Base-by-base conservation (phyloP, 495 filamentous ascomycete genomes). In the Penicillium paradoxum region DNA sequence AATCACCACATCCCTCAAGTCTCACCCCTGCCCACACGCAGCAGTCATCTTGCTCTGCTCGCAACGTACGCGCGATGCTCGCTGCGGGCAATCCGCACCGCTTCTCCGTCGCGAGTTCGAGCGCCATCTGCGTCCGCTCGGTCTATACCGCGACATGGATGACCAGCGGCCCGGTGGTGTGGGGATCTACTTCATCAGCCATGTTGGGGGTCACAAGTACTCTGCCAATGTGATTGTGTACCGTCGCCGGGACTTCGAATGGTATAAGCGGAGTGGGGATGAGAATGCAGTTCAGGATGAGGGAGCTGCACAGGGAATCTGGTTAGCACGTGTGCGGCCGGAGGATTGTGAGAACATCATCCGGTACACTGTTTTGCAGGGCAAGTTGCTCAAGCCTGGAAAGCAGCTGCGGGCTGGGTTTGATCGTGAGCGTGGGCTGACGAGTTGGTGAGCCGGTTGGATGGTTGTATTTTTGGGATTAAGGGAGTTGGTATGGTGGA, bases 291-390 rank as follows among this genome's bases (percentile, higher is more conserved):
- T n/a, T n/a, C n/a, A 66, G 61, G 73, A 67, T 27, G 71, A 70
- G 32, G 77, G 84, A 21, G 91, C 88, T 1, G 82, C 79, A 48
- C 91, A 96, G 74, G 92, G 91, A 46, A 92, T 98, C 55, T 98
- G 93, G 93, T 73, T 98, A 21, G 93, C 92, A 33, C 77, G 91
- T 29, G 85, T 98, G 9, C 68, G 79, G 62, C 93, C 95, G 2
- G 89, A 93, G 73, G 90, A 98, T 63, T 96, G 95, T 53, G 93
- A 96, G 78, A 91, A 90, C 49, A 86, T 98, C 46, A 83, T 98
- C 36, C 79, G 82, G 66, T 95, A 85, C 67, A 97, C 95, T 1
- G 81, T 98, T 1, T 61, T 97, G 58, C 84, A 96, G 76, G 95
- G 93, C 6, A 97, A 95, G 76, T 85, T 97, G 15, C 82, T 97